Conservation (phyloP, 2,329 filamentous ascomycete genomes). For the Claviceps sp. region DNA sequence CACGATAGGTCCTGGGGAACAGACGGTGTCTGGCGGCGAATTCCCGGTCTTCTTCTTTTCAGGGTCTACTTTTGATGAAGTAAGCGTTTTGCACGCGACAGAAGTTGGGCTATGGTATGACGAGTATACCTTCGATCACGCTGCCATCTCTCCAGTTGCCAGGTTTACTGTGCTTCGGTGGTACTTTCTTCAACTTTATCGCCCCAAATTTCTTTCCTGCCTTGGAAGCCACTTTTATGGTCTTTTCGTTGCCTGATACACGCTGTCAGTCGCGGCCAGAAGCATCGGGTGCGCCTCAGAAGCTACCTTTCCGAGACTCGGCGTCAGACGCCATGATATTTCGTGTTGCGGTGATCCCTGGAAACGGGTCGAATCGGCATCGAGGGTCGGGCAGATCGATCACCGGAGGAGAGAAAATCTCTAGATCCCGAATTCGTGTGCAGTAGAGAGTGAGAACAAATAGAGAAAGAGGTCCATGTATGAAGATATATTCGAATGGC, state of each 20-base stretch:
- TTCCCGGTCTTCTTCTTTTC: conserved; percentile 40
- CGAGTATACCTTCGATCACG: conserved; percentile 43
- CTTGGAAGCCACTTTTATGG: conserved; percentile 50
- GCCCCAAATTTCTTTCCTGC: conserved; percentile 35
- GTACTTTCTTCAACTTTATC: conserved; percentile 50
- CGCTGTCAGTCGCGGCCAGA: neutral
- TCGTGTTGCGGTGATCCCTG: neutral
- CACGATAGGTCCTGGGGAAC: conserved; percentile 42
- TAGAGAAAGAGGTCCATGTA: neutral
- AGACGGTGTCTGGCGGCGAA: conserved; percentile 27
- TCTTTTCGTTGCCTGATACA: conserved; percentile 27
- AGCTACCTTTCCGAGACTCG: conserved; percentile 18
- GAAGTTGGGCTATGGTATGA: neutral
- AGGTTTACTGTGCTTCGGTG: conserved; percentile 49
- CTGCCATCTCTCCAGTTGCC: conserved; percentile 62
- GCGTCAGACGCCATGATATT: conserved; percentile 10
- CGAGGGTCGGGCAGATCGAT: neutral
- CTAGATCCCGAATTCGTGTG: neutral
- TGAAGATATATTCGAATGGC: neutral
- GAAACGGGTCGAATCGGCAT: neutral
- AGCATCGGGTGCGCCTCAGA: neutral
- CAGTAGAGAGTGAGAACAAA: neutral
- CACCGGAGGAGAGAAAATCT: neutral
- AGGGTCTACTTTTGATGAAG: too few relatives aligned
- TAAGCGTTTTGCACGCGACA: neutral